phyloP scores from a whole-genome alignment of 371 early-diverging fungal species.

The Rhizomucor miehei region DNA sequence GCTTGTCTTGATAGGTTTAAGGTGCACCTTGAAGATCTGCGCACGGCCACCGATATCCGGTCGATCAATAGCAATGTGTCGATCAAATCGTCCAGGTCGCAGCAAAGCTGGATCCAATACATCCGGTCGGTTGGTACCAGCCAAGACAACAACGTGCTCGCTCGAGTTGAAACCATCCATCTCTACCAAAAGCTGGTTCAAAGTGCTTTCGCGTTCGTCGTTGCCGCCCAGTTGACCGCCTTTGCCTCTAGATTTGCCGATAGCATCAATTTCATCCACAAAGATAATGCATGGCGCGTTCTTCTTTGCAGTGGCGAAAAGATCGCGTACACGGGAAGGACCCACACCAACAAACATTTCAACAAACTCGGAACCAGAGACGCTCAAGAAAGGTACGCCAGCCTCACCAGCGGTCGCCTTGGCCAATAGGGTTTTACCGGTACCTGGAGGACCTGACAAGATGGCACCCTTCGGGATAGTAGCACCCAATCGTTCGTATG shows the following conservation, averaged over 20 bases:
- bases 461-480: constrained; percentile 99
- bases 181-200: constrained; percentile 97
- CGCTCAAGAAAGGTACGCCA: constrained; percentile 95
- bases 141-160: constrained; percentile 93
- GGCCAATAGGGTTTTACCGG: constrained; percentile 98
- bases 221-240: constrained; percentile 91
- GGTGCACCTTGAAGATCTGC: constrained; percentile 94
- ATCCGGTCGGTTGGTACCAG: constrained; percentile 93
- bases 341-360: constrained; percentile 99
- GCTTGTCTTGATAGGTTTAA: constrained; percentile 68
- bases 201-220: constrained; percentile 97
- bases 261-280: constrained; percentile 99
- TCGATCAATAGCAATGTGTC: constrained; percentile 94
- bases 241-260: constrained; percentile 97
- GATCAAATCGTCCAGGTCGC: constrained; percentile 98
- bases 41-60: constrained; percentile 96
- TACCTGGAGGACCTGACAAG: constrained; percentile 97
- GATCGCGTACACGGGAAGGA: constrained; percentile 93
- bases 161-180: constrained; percentile 97
- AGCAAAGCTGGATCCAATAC: constrained; percentile 90
- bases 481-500: constrained; percentile 98
- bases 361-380: constrained; percentile 99
- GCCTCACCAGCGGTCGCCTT: constrained; percentile 99
- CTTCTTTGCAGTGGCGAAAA: constrained; percentile 97
- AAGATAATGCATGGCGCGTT: constrained; percentile 98